Percentiles rank a stretch among this genome's conserved stretches.
Evolutionary conservation across 148 eudicot genomes (phyloP).

Genomic region (Persicaria maculosa): DNA sequence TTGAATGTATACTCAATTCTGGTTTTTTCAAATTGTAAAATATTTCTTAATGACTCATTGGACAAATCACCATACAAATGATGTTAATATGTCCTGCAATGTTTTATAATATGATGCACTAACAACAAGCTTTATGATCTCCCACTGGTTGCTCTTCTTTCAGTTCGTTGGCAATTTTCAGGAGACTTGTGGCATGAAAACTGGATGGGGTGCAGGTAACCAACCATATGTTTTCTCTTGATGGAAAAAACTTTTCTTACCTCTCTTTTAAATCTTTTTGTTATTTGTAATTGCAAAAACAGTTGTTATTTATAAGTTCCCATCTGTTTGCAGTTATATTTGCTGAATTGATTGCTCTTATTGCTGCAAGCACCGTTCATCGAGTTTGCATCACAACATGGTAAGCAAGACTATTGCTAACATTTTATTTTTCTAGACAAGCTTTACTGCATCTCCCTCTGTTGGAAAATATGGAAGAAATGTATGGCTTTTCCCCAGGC

Average conservation of each 20-base stretch:
- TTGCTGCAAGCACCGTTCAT: slow-evolving; percentile 78
- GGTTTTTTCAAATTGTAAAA: background rate
- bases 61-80: too few relatives aligned
- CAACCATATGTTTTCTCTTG: background rate
- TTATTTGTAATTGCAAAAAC: background rate
- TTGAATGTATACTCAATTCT: background rate
- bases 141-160: slow-evolving; percentile 11
- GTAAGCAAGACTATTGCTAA: slow-evolving; percentile 25
- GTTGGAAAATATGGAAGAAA: background rate
- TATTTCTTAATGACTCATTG: background rate
- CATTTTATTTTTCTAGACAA: too few relatives aligned
- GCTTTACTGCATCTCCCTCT: background rate
- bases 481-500: too few relatives aligned
- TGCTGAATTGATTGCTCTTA: slow-evolving; percentile 66
- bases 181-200: slow-evolving; percentile 62
- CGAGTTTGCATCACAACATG: slow-evolving; percentile 91
- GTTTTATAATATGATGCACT: background rate
- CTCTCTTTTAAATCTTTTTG: background rate
- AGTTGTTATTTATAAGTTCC: background rate
- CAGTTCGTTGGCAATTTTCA: slow-evolving; percentile 86
- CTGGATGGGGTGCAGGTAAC: slow-evolving; percentile 93
- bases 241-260: background rate
- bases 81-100: background rate
- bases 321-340: slow-evolving; percentile 46
- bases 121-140: background rate